These are phyloP conservation scores for Fusarium marasasianum DNA, from an alignment of 2,329 filamentous ascomycete species.

Conservation along the genomic window DNA sequence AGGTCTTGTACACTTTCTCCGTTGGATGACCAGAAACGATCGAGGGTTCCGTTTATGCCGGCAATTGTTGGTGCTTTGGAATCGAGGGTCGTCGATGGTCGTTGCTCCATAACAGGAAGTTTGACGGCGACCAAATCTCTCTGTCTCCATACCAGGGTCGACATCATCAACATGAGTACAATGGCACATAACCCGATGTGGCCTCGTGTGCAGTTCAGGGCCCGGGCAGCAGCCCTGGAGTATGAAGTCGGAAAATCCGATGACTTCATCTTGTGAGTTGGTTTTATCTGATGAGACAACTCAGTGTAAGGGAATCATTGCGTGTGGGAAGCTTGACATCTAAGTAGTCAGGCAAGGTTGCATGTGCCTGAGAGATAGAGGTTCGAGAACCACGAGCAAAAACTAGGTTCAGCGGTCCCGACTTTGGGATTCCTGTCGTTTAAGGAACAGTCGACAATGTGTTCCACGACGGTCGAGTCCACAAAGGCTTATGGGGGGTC, in stretches of 20 bases:
- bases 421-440: neutral
- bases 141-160: slow-evolving; percentile 27
- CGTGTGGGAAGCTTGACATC: neutral
- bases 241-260: neutral
- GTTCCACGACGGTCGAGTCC: neutral
- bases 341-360: slow-evolving; percentile 18
- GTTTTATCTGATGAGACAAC: neutral
- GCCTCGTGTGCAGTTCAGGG: slow-evolving; percentile 22
- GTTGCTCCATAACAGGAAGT: slow-evolving; percentile 12
- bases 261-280: slow-evolving; percentile 17
- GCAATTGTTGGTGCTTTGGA: neutral
- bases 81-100: neutral
- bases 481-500: neutral
- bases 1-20: slow-evolving; percentile 29
- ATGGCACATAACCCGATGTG: slow-evolving; percentile 28
- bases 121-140: slow-evolving; percentile 22
- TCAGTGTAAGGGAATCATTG: neutral
- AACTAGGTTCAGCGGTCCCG: neutral
- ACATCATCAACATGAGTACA: slow-evolving; percentile 32
- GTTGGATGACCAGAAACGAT: slow-evolving; percentile 39
- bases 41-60: neutral
- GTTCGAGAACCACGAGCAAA: neutral
- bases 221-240: neutral
- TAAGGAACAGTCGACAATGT: neutral
- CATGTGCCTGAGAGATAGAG: neutral